Evolutionary conservation across 441 rosid genomes (phyloP).

Genomic region (Metrosideros polymorpha): DNA sequence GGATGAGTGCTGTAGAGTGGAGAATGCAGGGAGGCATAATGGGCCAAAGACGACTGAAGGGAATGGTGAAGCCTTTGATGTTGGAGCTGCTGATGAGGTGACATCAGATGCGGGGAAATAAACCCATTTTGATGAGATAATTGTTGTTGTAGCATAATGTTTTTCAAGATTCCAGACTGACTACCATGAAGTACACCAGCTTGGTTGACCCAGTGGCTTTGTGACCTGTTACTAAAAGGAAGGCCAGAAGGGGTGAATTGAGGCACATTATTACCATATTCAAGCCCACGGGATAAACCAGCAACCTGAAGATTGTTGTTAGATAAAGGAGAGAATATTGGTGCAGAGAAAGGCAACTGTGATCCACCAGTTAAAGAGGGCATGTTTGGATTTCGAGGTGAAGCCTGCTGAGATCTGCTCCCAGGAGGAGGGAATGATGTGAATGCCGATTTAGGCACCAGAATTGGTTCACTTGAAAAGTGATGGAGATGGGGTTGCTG

Average conservation of each 20-base stretch:
- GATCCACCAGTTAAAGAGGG: conserved; percentile 40
- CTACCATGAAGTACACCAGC: conserved; percentile 17
- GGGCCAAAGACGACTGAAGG: conserved; percentile 63
- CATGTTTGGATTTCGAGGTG: conserved; percentile 19
- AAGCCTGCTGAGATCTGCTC: conserved; percentile 42
- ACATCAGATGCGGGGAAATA: conserved; percentile 10
- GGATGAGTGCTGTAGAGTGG: conserved; percentile 55
- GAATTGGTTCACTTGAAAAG: conserved; percentile 58
- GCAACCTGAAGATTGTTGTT: conserved; percentile 44
- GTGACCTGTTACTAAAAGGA: conserved; percentile 32
- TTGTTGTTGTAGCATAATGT: conserved; percentile 29
- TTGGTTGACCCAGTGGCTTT: conserved; percentile 70
- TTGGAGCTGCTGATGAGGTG: conserved; percentile 12
- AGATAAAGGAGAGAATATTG: conserved; percentile 47
- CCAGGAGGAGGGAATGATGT: conserved; percentile 83
- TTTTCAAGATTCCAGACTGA: conserved; percentile 45
- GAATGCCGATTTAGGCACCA: conserved; percentile 51
- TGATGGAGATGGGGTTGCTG: conserved; percentile 60
- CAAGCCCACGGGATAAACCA: conserved; percentile 44
- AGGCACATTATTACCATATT: conserved; percentile 49
- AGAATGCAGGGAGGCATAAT: conserved; percentile 59
- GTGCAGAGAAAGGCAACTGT: conserved; percentile 42
- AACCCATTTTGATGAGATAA: conserved; percentile 57
- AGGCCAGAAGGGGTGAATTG: conserved; percentile 35
- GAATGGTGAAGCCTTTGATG: conserved; percentile 48